Conservation (phyloP, 305 asterid genomes). For the Solanum hybrid region DNA sequence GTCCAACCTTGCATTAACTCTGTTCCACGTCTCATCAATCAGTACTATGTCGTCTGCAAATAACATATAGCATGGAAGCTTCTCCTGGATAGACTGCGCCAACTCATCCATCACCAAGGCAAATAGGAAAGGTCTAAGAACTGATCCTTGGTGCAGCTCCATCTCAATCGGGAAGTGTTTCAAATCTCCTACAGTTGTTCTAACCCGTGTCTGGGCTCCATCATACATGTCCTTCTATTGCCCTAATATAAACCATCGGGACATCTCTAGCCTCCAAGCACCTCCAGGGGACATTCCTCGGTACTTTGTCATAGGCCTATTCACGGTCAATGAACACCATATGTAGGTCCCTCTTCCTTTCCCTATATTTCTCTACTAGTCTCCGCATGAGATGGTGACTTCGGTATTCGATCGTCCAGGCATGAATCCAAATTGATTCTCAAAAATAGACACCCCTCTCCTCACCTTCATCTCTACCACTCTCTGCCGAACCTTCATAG, state of each 20-base stretch:
- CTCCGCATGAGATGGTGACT: background rate
- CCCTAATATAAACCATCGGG: background rate
- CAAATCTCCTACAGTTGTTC: background rate
- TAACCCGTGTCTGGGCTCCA: background rate
- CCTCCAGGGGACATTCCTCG: background rate
- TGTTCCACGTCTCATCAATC: background rate
- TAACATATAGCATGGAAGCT: background rate
- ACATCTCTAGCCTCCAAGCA: background rate
- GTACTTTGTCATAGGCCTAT: background rate
- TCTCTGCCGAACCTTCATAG: background rate
- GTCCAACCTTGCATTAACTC: background rate
- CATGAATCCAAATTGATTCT: background rate
- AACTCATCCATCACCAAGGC: background rate
- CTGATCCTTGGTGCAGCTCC: background rate
- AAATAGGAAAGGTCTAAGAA: background rate
- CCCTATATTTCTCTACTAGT: background rate
- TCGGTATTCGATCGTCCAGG: background rate
- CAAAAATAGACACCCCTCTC: background rate
- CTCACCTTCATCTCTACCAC: background rate
- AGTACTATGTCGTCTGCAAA: background rate
- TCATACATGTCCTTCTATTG: background rate
- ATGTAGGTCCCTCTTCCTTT: background rate
- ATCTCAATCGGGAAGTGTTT: background rate
- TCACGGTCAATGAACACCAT: background rate
- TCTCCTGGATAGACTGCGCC: background rate